phyloP scores from a whole-genome alignment of 1,284 basidiomycete genomes.

The Sanghuangporus weigelae region DNA sequence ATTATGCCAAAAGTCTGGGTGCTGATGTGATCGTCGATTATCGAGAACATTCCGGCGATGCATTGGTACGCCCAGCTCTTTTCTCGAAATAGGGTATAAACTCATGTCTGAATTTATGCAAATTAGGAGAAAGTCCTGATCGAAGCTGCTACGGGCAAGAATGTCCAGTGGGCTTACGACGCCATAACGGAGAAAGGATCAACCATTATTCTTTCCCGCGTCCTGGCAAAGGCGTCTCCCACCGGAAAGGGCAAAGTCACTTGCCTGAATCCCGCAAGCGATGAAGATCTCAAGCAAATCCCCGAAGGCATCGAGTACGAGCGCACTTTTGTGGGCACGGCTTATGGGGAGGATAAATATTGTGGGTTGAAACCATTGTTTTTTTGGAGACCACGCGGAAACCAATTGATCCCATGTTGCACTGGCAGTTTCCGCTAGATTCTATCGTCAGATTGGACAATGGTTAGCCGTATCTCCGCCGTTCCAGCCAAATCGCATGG shows the following conservation, averaged over 20 bases:
- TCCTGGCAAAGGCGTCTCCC: slow-evolving; percentile 1
- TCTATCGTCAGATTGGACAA: slow-evolving; percentile 5
- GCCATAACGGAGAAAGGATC: neutral
- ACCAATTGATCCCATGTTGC: neutral
- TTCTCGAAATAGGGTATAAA: neutral
- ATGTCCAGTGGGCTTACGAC: slow-evolving; percentile 1
- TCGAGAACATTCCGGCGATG: slow-evolving; percentile 20
- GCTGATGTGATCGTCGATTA: slow-evolving; percentile 27
- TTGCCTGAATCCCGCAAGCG: neutral
- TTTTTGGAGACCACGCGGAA: too few species aligned
- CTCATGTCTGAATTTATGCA: neutral
- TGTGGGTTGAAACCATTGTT: neutral
- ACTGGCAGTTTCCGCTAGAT: neutral
- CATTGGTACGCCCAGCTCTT: neutral
- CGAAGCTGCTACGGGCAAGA: neutral
- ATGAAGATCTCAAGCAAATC: slow-evolving; percentile 4
- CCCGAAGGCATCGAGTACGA: neutral
- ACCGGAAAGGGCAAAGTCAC: slow-evolving; percentile 9
- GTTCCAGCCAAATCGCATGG: slow-evolving; percentile 20
- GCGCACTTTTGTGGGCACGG: slow-evolving; percentile 1
- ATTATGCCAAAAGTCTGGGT: slow-evolving; percentile 22
- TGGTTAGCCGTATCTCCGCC: neutral
- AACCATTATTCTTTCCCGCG: neutral
- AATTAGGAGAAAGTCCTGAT: neutral
- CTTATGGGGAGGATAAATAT: neutral